Percentiles rank a stretch among this genome's conserved stretches.
phyloP scores from a whole-genome alignment of 441 rosid species.

The Raphanus hybrid region DNA sequence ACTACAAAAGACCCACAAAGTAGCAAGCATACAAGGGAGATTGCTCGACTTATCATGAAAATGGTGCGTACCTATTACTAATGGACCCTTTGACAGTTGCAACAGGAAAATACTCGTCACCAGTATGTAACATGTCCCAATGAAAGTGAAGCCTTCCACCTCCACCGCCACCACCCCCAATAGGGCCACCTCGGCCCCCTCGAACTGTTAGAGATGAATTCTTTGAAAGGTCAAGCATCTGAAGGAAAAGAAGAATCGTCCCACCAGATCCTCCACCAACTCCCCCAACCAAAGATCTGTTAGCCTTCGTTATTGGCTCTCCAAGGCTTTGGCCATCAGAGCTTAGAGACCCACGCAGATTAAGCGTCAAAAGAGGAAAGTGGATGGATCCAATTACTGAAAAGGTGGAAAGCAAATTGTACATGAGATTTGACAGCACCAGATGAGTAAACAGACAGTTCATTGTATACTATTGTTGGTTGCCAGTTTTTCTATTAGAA shows the following conservation, averaged over 20 bases:
- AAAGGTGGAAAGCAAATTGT: slow-evolving; percentile 39
- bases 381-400: slow-evolving; percentile 90
- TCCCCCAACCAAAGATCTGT: slow-evolving; percentile 74
- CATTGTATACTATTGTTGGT: slow-evolving; percentile 3
- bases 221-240: slow-evolving; percentile 69
- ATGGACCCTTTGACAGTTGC: slow-evolving; percentile 77
- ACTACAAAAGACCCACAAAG: background rate
- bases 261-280: slow-evolving; percentile 99
- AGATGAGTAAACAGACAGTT: slow-evolving; percentile 11
- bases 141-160: slow-evolving; percentile 99
- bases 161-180: slow-evolving; percentile 99
- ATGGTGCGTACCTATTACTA: slow-evolving; percentile 65
- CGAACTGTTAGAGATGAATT: slow-evolving; percentile 73
- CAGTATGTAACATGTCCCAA: slow-evolving; percentile 83
- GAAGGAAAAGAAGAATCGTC: slow-evolving; percentile 95
- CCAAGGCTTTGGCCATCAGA: slow-evolving; percentile 91
- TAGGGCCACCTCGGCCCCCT: slow-evolving; percentile 90
- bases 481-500: background rate
- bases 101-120: slow-evolving; percentile 82
- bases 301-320: slow-evolving; percentile 49
- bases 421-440: slow-evolving; percentile 15
- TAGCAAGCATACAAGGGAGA: slow-evolving; percentile 14
- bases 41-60: slow-evolving; percentile 17
- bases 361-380: slow-evolving; percentile 84
- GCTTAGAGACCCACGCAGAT: slow-evolving; percentile 76